These are phyloP conservation scores for Cordyceps cateniannulata DNA, from an alignment of 2,329 filamentous ascomycete genomes.

Conservation along the genomic window DNA sequence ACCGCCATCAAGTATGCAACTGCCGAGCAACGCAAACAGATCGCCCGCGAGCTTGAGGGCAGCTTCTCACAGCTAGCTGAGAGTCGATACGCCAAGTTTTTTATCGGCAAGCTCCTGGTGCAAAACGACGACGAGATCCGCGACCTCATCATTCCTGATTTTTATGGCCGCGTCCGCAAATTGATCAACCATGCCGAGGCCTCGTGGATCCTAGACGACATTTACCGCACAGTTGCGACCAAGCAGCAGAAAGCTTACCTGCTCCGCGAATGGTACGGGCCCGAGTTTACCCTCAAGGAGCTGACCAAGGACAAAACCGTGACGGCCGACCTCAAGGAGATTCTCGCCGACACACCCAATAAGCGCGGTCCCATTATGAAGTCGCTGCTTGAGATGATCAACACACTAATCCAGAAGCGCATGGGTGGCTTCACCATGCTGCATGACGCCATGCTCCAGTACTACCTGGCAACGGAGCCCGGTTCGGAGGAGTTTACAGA, in stretches of 20 bases:
- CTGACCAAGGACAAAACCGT: constrained; percentile 45
- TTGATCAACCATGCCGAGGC: constrained; percentile 95
- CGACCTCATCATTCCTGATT: constrained; percentile 85
- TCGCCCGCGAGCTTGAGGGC: constrained; percentile 79
- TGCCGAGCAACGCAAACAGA: constrained; percentile 74
- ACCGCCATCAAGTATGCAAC: constrained; percentile 95
- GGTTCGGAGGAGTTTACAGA: constrained; percentile 78
- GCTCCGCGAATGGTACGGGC: constrained; percentile 91
- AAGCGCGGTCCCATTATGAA: constrained; percentile 85
- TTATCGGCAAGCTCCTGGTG: constrained; percentile 93
- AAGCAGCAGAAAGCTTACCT: constrained; percentile 78
- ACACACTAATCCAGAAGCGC: constrained; percentile 91
- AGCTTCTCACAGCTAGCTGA: constrained; percentile 81
- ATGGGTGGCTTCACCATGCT: constrained; percentile 95
- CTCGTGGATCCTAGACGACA: constrained; percentile 95
- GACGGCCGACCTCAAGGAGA: constrained; percentile 64
- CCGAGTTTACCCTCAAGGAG: constrained; percentile 82
- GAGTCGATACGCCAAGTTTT: constrained; percentile 94
- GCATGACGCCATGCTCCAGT: constrained; percentile 97
- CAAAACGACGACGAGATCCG: constrained; percentile 82
- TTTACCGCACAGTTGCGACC: constrained; percentile 84
- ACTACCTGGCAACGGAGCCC: constrained; percentile 72
- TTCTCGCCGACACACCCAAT: constrained; percentile 71
- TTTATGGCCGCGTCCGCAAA: constrained; percentile 87
- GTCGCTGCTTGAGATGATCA: constrained; percentile 79